Conservation (phyloP, 1,284 basidiomycete genomes). For the Sphagnurus paluster region DNA sequence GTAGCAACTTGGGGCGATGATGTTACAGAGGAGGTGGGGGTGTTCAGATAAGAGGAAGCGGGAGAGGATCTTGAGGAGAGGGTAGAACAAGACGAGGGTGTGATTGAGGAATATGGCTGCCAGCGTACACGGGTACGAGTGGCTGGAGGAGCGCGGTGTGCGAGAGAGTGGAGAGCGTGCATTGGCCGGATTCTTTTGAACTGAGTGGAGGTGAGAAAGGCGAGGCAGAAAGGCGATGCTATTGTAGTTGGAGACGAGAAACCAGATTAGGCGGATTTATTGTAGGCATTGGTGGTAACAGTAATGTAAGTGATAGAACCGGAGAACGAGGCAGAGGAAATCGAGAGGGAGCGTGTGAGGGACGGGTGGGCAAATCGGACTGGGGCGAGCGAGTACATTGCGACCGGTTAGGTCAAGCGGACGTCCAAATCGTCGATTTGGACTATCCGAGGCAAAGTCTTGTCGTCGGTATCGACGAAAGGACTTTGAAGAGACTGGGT, state of each 20-base stretch:
- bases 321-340: conserved; percentile 17
- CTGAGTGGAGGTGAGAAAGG: conserved; percentile 8
- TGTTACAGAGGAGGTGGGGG: conserved; percentile 57
- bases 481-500: conserved; percentile 8
- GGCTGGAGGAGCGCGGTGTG: conserved; percentile 68
- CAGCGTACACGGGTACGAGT: conserved; percentile 67
- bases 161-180: conserved; percentile 62
- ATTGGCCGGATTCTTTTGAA: conserved; percentile 36
- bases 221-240: conserved; percentile 23
- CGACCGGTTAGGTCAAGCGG: conserved; percentile 30
- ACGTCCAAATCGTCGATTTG: conserved; percentile 43
- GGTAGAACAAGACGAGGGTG: conserved; percentile 33
- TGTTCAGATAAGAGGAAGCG: conserved; percentile 48
- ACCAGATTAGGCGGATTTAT: conserved; percentile 33
- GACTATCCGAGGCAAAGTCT: conserved; percentile 45
- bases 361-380: conserved; percentile 27
- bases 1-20: conserved; percentile 40
- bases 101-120: conserved; percentile 64
- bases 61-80: conserved; percentile 47
- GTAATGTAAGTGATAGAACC: conserved; percentile 20
- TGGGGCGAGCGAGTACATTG: conserved; percentile 37
- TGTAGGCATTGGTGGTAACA: conserved; percentile 33
- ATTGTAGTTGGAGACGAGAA: conserved; percentile 12
- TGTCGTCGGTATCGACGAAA: conserved; percentile 24
- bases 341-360: conserved; percentile 19